Evolutionary conservation across 257 asterid species (phyloP), one percentile per base, ranked within the genome.

Genomic region (Solanum sejunctum): DNA sequence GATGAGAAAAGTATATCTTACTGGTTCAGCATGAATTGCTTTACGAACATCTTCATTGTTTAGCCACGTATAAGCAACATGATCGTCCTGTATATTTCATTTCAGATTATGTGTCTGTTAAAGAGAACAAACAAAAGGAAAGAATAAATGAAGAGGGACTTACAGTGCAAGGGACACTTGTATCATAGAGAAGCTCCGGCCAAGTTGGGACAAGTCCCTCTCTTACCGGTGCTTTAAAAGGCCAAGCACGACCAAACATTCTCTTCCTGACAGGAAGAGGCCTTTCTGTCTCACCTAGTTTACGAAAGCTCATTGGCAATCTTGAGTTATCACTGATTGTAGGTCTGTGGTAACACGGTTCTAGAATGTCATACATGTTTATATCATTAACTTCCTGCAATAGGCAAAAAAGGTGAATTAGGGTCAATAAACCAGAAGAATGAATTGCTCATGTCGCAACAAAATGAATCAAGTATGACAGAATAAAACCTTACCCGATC

Each of bases 241-340:
- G 99, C 99, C 99, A 96, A 11, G 98, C 98, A 64, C 99, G 97
- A 1, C 99, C 99, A 83, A 96, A 96, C 88, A 96, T 93, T 85
- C 99, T 88, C 88, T 89, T 91, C 79, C 98, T 88, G 12, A 95
- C 94, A 10, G 93, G 93, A 84, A 93, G 90, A 67, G 97, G 97
- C 92, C 96, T 93, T 67, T 92, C 92, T 16, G 98, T 96, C 91
- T 95, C 98, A 11, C 99, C 99, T 84, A 96, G 87, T 88, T 86
- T 93, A 90, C 98, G 92, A 86, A 96, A 96, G 93, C 99, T 96
- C 52, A 39, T 86, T 4, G 99, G 98, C 91, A 93, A 82, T 57
- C 85, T 92, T 66, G 85, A 51, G 85, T 86, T 85, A 63, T 55
- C 88, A 5, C 84, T n/a, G 66, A 13, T 58, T 20, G 10, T 91